Percentiles rank a stretch among this genome's conserved stretches.
phyloP scores from a whole-genome alignment of 805 yeast species.

The Suhomyces vadensis region DNA sequence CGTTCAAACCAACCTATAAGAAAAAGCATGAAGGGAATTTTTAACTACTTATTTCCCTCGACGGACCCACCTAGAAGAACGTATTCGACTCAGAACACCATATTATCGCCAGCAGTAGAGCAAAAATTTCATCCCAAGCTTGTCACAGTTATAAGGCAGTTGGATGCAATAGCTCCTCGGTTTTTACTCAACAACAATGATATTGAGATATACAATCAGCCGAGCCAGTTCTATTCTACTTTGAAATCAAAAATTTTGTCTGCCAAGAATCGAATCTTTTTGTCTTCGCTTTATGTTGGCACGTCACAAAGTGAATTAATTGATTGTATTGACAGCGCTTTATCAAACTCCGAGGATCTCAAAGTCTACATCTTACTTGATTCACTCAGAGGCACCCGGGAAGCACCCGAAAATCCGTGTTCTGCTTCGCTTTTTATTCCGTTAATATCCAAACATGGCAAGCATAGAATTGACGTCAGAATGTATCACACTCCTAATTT shows the following conservation, averaged over 20 bases:
- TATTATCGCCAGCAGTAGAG: conserved; percentile 17
- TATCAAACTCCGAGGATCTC: conserved; percentile 58
- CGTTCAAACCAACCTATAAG: conserved; percentile 1
- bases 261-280: conserved; percentile 69
- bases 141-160: conserved; percentile 46
- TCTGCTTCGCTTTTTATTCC: conserved; percentile 75
- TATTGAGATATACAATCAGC: conserved; percentile 62
- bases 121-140: conserved; percentile 46
- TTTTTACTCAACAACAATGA: conserved; percentile 58
- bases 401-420: conserved; percentile 68
- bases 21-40: conserved; percentile 28
- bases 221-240: conserved; percentile 67
- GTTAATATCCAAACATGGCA: conserved; percentile 63
- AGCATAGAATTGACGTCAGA: conserved; percentile 70
- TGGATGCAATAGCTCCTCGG: conserved; percentile 67
- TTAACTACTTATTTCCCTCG: conserved; percentile 23
- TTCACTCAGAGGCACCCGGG: conserved; percentile 90
- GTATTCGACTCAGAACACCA: conserved; percentile 32
- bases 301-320: conserved; percentile 76
- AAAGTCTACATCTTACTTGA: conserved; percentile 77
- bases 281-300: conserved; percentile 87
- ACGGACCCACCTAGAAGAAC: conserved; percentile 8
- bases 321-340: conserved; percentile 58
- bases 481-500: conserved; percentile 90
- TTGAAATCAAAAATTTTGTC: conserved; percentile 60